Percentiles rank a stretch among this genome's conserved stretches.
Conservation (phyloP, 2,329 filamentous ascomycete genomes). For the Pyrenophora tritici-repentis region DNA sequence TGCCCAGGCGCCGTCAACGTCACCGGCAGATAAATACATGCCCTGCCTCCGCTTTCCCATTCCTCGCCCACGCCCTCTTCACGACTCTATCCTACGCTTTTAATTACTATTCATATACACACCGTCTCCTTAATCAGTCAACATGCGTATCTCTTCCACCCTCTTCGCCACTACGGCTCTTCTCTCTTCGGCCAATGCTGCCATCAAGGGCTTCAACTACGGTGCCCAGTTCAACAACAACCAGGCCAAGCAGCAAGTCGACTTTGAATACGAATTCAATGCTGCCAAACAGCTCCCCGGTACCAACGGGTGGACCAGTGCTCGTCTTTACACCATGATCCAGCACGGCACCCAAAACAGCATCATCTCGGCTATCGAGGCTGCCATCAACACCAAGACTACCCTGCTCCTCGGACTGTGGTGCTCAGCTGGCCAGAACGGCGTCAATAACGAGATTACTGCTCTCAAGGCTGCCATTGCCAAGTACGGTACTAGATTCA, state of each 20-base stretch:
- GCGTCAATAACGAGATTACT: slow-evolving; percentile 72
- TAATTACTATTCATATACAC: slow-evolving; percentile 9
- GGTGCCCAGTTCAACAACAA: slow-evolving; percentile 66
- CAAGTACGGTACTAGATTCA: slow-evolving; percentile 70
- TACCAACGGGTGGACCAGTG: slow-evolving; percentile 64
- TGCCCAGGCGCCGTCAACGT: slow-evolving; percentile 18
- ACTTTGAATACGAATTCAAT: slow-evolving; percentile 74
- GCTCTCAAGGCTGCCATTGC: slow-evolving; percentile 72
- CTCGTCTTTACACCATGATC: slow-evolving; percentile 76
- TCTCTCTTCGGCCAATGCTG: slow-evolving; percentile 48
- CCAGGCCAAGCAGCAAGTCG: slow-evolving; percentile 62
- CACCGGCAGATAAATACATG: slow-evolving; percentile 25
- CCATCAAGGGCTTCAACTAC: slow-evolving; percentile 71
- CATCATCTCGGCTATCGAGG: slow-evolving; percentile 73
- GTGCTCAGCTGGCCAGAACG: slow-evolving; percentile 69
- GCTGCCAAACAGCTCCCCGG: slow-evolving; percentile 67
- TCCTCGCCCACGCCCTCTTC: slow-evolving; percentile 4
- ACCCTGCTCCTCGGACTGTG: slow-evolving; percentile 81
- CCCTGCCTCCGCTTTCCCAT: slow-evolving; percentile 4
- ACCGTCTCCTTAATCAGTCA: slow-evolving; percentile 6
- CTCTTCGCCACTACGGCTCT: slow-evolving; percentile 46
- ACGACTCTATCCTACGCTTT: slow-evolving; percentile 5
- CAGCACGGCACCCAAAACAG: slow-evolving; percentile 69
- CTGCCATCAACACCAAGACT: slow-evolving; percentile 80
- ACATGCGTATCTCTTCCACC: slow-evolving; percentile 43